Evolutionary conservation across 441 rosid genomes (phyloP).

Genomic region (Euphorbia corollata): DNA sequence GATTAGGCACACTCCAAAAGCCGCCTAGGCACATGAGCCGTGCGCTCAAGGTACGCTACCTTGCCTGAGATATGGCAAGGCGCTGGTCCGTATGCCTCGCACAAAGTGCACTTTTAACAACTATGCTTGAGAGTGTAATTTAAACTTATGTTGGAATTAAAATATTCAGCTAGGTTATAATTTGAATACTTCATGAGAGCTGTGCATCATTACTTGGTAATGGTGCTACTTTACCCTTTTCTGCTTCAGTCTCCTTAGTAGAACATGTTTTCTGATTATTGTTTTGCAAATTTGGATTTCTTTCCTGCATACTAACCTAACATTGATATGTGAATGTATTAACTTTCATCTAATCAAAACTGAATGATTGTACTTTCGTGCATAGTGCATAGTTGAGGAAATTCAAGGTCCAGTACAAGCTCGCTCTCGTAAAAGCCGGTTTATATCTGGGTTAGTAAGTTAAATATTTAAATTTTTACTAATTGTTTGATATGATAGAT

Average conservation of each 20-base stretch:
- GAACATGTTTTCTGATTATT: not conserved
- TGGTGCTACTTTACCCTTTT: not conserved
- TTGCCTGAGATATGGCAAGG: no score
- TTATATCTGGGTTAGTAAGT: slow-evolving; percentile 99
- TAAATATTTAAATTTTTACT: not conserved
- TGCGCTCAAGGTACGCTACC: no score
- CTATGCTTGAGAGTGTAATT: no score
- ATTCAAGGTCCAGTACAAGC: slow-evolving; percentile 95
- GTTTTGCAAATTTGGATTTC: not conserved
- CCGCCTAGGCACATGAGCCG: no score
- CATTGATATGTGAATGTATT: not conserved
- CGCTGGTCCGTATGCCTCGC: no score
- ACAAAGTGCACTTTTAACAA: no score
- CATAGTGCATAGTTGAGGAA: slow-evolving; percentile 97
- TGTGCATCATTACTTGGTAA: not conserved
- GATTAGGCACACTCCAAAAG: no score
- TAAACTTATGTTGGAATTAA: no score
- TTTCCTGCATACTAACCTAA: not conserved
- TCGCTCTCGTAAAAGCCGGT: slow-evolving; percentile 89
- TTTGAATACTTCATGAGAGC: not conserved
- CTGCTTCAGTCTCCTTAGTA: not conserved
- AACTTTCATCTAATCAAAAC: not conserved
- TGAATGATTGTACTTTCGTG: slow-evolving; percentile 20
- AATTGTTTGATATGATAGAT: slow-evolving; percentile 14
- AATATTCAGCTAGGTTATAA: not conserved